Conservation (phyloP, 2,329 filamentous ascomycete species). For the Ascochyta fabae region DNA sequence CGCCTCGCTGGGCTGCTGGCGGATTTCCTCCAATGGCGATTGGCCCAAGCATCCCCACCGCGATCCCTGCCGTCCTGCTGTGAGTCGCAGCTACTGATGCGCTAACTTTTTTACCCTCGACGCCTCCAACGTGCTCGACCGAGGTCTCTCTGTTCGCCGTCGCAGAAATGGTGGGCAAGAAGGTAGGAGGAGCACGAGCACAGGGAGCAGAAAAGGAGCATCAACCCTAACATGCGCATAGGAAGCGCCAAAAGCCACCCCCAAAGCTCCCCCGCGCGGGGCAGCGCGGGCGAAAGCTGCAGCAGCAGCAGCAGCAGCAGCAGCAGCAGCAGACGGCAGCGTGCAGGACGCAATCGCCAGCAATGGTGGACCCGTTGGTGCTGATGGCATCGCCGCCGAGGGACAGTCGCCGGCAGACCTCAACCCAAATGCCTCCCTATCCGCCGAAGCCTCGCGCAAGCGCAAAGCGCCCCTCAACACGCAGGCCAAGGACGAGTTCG, state of each 20-base stretch:
- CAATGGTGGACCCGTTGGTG: conserved; percentile 10
- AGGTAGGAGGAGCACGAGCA: conserved; percentile 21
- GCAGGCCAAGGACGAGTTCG: conserved; percentile 59
- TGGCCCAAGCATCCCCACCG: conserved; percentile 25
- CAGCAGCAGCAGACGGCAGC: conserved; percentile 20
- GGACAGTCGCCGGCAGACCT: conserved; percentile 21
- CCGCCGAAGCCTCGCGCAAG: conserved; percentile 36
- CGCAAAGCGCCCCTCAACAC: conserved; percentile 35
- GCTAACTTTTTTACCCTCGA: conserved; percentile 38
- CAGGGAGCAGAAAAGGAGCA: not conserved
- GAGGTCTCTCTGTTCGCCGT: conserved; percentile 15
- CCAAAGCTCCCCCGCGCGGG: conserved; percentile 43
- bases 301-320: conserved; percentile 23
- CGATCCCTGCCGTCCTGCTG: conserved; percentile 21
- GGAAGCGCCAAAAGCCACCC: conserved; percentile 36
- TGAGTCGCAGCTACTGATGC: conserved; percentile 35
- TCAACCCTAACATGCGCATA: conserved; percentile 22
- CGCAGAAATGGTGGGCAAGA: conserved; percentile 42
- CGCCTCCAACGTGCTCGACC: conserved; percentile 20
- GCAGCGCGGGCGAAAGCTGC: conserved; percentile 33
- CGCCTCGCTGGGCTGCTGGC: conserved; percentile 22
- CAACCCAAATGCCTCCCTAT: conserved; percentile 28
- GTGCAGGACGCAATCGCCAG: conserved; percentile 15
- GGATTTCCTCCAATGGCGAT: conserved; percentile 33
- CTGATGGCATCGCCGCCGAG: not conserved